Percentiles rank a stretch among this genome's conserved stretches.
phyloP scores from a whole-genome alignment of 257 asterid species.

The Craterostigma plantagineum region DNA sequence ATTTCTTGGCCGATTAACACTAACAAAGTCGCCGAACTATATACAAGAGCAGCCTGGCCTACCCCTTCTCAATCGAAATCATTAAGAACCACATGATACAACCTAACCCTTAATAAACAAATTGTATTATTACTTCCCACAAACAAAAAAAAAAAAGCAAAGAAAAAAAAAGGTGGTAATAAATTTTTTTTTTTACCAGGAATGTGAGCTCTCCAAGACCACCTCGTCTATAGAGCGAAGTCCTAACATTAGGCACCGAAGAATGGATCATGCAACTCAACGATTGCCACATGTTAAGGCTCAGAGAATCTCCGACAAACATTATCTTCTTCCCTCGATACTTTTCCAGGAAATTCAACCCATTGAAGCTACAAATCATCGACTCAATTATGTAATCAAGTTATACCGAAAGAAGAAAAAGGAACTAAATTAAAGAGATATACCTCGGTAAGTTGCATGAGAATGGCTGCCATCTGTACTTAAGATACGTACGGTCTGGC shows the following conservation, averaged over 20 bases:
- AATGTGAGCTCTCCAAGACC: slow-evolving; percentile 36
- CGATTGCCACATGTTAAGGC: slow-evolving; percentile 93
- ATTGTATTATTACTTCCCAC: too few species aligned
- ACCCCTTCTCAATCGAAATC: too few species aligned
- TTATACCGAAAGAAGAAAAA: not conserved
- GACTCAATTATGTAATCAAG: not conserved
- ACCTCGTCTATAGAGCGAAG: slow-evolving; percentile 21
- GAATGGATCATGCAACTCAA: slow-evolving; percentile 86
- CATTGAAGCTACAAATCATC: slow-evolving; percentile 48
- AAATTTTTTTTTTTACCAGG: too few species aligned
- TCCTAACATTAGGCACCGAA: slow-evolving; percentile 36
- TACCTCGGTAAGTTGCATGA: slow-evolving; percentile 71
- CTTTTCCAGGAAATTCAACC: slow-evolving; percentile 56
- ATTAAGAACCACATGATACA: too few species aligned
- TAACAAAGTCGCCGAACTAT: slow-evolving; percentile 2
- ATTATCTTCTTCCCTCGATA: slow-evolving; percentile 79
- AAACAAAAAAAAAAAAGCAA: too few species aligned
- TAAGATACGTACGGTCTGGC: slow-evolving; percentile 60
- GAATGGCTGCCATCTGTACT: slow-evolving; percentile 86
- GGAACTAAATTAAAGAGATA: not conserved
- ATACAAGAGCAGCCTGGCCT: too few species aligned
- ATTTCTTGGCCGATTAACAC: too few species aligned
- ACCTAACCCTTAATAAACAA: too few species aligned
- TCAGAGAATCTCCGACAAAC: slow-evolving; percentile 96
- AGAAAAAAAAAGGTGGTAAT: not conserved